Evolutionary conservation across 768 basidiomycete genomes (phyloP).

Genomic region (Pholiota molesta): DNA sequence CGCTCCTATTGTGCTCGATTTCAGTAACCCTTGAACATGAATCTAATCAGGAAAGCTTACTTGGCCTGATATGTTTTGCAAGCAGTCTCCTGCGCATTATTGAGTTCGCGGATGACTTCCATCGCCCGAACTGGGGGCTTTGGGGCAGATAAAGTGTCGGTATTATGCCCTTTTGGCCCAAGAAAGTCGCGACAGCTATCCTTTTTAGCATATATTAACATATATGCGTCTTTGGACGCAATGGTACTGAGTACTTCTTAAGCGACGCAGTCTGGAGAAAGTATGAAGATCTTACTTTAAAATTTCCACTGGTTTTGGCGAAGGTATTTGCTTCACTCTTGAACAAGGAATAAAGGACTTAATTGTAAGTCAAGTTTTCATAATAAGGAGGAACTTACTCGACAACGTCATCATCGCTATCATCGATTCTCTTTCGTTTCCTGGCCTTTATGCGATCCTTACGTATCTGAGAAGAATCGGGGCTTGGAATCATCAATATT

Average conservation of each 20-base stretch:
- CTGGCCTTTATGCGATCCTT: conserved; percentile 42
- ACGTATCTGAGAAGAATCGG: conserved; percentile 31
- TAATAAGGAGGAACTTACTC: conserved; percentile 11
- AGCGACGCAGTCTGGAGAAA: not conserved
- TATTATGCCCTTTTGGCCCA: conserved; percentile 1
- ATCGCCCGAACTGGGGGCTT: conserved; percentile 59
- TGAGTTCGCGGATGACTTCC: conserved; percentile 55
- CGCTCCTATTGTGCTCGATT: conserved; percentile 37
- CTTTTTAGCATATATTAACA: conserved; percentile 84
- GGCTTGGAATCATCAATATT: conserved; percentile 16
- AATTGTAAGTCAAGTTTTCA: not conserved
- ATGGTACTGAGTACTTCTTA: conserved; percentile 28
- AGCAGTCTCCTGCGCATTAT: conserved; percentile 54
- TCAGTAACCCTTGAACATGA: not conserved
- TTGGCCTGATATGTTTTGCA: conserved; percentile 51
- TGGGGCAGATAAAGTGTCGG: conserved; percentile 22
- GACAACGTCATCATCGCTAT: conserved; percentile 56
- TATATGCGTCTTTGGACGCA: conserved; percentile 88
- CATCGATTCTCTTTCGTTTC: conserved; percentile 58
- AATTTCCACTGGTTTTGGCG: not conserved
- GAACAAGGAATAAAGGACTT: not conserved
- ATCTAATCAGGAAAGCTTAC: conserved; percentile 34
- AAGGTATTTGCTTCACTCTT: not conserved
- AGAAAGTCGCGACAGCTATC: not conserved
- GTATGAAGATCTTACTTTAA: not conserved